Evolutionary conservation across 2,329 filamentous ascomycete species (phyloP).

Genomic region (Gaeumannomyces sp.): DNA sequence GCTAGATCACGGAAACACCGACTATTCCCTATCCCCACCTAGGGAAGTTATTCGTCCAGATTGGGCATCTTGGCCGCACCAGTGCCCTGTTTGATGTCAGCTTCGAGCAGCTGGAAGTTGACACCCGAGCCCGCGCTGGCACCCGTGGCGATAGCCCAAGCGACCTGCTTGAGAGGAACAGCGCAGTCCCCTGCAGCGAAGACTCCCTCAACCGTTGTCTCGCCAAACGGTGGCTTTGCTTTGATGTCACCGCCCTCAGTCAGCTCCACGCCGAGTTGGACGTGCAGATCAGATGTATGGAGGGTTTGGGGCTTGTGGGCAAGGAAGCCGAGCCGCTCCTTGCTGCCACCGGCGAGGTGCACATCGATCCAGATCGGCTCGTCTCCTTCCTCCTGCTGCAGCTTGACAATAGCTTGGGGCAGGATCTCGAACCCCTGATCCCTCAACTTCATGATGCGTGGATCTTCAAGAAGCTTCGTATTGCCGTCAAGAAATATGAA

Average conservation of each 20-base stretch:
- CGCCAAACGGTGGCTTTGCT: conserved; percentile 33
- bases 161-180: conserved; percentile 13
- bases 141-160: conserved; percentile 24
- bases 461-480: conserved; percentile 22
- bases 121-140: conserved; percentile 10
- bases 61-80: no score
- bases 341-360: conserved; percentile 26
- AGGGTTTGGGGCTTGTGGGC: background rate
- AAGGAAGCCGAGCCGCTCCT: conserved; percentile 20
- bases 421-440: conserved; percentile 12
- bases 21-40: no score
- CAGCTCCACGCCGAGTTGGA: background rate
- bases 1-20: no score
- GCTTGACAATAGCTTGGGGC: background rate
- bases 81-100: background rate
- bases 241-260: background rate
- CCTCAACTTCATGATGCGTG: background rate
- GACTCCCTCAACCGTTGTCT: conserved; percentile 43
- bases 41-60: no score
- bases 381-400: conserved; percentile 15
- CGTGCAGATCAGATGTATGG: background rate
- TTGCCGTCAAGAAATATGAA: conserved; percentile 45
- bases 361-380: conserved; percentile 22
- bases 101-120: background rate
- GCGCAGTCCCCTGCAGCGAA: conserved; percentile 48